A percentile compares a stretch with the other conserved stretches of the same genome.
phyloP scores from a whole-genome alignment of 164 flowering plant genomes.

The Tinospora cordifolia region DNA sequence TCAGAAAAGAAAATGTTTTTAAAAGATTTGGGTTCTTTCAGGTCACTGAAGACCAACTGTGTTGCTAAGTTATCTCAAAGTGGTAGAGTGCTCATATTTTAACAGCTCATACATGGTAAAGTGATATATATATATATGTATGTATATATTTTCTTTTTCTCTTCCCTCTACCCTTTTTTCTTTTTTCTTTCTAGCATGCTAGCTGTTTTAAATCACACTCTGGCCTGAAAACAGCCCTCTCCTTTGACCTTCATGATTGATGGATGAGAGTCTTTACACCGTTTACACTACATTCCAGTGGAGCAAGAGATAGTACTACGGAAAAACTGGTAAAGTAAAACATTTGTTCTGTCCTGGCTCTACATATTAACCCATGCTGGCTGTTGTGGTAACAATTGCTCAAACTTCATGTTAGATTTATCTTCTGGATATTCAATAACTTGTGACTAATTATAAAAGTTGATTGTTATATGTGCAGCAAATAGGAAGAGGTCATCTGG shows the following conservation, averaged over 20 bases:
- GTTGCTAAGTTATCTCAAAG: constrained; percentile 79
- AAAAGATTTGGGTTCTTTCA: constrained; percentile 24
- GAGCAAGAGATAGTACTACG: too few relatives aligned
- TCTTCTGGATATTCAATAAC: too few relatives aligned
- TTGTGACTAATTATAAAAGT: too few relatives aligned
- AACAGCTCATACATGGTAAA: constrained; percentile 88
- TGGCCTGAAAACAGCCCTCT: not conserved
- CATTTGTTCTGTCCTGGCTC: too few relatives aligned
- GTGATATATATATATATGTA: too few relatives aligned
- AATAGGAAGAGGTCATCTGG: too few relatives aligned
- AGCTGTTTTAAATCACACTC: not conserved
- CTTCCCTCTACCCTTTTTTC: not conserved
- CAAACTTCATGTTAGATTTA: too few relatives aligned
- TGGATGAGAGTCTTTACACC: not conserved
- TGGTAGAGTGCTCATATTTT: constrained; percentile 90
- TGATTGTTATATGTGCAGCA: too few relatives aligned
- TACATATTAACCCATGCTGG: too few relatives aligned
- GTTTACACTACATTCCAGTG: not conserved
- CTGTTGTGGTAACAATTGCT: too few relatives aligned
- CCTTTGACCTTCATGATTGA: not conserved
- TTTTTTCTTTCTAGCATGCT: not conserved
- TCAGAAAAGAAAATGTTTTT: constrained; percentile 3
- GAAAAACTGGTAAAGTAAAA: too few relatives aligned
- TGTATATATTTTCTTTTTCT: too few relatives aligned
- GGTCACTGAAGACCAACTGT: constrained; percentile 82